Evolutionary conservation across 169 alveolate genomes (phyloP).

Genomic region (Babesia ovis): DNA sequence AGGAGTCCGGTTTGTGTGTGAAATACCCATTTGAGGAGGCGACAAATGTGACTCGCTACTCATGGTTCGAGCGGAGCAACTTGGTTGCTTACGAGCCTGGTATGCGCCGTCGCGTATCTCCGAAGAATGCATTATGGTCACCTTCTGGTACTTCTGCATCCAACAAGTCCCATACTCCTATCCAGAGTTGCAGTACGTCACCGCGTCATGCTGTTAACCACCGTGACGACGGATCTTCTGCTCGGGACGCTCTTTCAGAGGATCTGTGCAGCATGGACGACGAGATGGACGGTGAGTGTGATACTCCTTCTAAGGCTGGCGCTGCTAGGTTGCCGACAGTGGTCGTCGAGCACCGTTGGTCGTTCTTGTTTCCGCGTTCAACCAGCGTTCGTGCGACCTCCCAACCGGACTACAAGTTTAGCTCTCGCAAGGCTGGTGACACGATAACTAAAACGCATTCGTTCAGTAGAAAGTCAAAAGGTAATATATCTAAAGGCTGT

Average conservation of each 20-base stretch:
- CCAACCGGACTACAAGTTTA: background rate
- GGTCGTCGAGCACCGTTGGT: constrained; percentile 48
- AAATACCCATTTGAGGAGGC: constrained; percentile 39
- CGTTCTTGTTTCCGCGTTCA: constrained; percentile 13
- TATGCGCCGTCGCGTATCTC: constrained; percentile 45
- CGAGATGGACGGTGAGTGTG: constrained; percentile 2
- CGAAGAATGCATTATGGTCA: background rate
- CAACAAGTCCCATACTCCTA: background rate
- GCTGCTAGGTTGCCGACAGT: background rate
- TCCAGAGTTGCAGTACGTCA: background rate
- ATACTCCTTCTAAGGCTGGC: background rate
- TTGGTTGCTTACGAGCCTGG: constrained; percentile 53
- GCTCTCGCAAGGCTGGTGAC: background rate
- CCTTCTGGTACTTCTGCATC: background rate
- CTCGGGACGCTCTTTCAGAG: background rate
- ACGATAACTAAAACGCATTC: background rate
- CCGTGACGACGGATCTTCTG: constrained; percentile 5
- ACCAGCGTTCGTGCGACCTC: background rate
- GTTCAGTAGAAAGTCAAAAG: too few relatives aligned
- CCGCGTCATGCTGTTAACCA: background rate
- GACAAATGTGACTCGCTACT: constrained; percentile 30
- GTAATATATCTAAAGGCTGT: too few relatives aligned
- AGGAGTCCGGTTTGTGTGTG: constrained; percentile 18
- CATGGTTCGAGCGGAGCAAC: constrained; percentile 55
- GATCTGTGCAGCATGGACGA: constrained; percentile 3